Base-by-base conservation (phyloP, 2,329 filamentous ascomycete species). In the Amesomyces nigricolor region DNA sequence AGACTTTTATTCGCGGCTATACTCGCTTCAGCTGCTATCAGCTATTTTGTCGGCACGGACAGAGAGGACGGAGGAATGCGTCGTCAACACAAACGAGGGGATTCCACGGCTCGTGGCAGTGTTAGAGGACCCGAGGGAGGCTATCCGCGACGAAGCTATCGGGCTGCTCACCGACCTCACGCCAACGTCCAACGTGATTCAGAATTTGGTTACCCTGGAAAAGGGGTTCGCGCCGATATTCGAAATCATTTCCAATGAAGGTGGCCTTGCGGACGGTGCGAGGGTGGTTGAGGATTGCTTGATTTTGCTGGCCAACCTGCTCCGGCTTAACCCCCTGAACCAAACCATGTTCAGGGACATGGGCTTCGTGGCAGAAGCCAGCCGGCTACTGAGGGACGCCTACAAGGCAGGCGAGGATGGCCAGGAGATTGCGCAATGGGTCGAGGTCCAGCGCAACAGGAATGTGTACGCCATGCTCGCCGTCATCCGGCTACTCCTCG, bases 181-280 rank as follows among this genome's bases (percentile, higher is more conserved):
- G 0, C 89, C 90, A 30, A 86, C 85, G 0, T 96, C 92, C 8
- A 75, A 86, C 42, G 91, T 97, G 65, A 81, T 99, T 51, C 91
- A 97, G 68, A 97, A 97, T 70, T 79, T 97, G 2, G 91, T 97
- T 22, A 94, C 91, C 0, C 97, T 96, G 63, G 91, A 96, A 66
- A 92, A 90, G 76, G 89, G 91, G 0, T 97, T 96, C 65, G 90
- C 94, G 58, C 85, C 87, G 43, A 76, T 95, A 26, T 96, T 97
- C 68, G 78, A 78, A 44, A 85, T 97, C 51, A 88, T 99, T 51
- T 81, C 86, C 61, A 76, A 79, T 0, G 94, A 99, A 65, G 94
- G 94, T 0, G 87, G 86, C 2, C 74, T 99, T 44, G 79, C 79
- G 4, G 86, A 95, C 63, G 94, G 94, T 14, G 90, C 89, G 42